Base-by-base conservation (phyloP, 208 protist genomes). In the Blastocrithidia nonstop region DNA sequence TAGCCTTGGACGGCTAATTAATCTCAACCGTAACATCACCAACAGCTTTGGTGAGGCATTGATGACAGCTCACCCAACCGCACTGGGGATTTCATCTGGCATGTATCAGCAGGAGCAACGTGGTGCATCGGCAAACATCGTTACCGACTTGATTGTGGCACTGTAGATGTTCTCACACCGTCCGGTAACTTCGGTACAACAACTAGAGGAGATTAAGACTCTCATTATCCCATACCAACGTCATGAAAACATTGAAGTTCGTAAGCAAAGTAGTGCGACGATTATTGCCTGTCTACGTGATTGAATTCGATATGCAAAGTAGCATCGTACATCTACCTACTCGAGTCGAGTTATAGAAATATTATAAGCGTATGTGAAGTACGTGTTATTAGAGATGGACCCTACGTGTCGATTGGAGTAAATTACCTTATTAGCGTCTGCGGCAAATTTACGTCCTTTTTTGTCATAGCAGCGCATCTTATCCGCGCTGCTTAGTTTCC, bases 291-390 rank as follows among this genome's bases (percentile, higher is more conserved):
- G 64, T 11, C 63, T 93, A 11, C 61, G 37, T 33, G 50, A 64
- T 36, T 89, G 80, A 78, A 70, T 79, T 20, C 61, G 49, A 20
- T 88, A 79, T 46, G 70, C 80, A n/a, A 73, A 70, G 49, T 61
- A 83, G 39, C 64, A 87, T 52, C 74, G 75, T 40, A 88, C 76
- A 6, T 82, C 77, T 4, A 81, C 67, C 36, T 89, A 88, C 56
- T 88, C 71, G 6, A 84, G 69, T 3, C 63, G 71, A 19, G 80
- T 93, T n/a, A 86, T 61, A 15, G 77, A 88, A 24, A 73, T 93
- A 13, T 41, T 93, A 20, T 79, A 93, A 49, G 40, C 70, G 27
- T 93, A 86, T 46, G 54, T 93, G 35, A 88, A 82, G 60, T 71
- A 87, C 47, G 71, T 64, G 2, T 52, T 83, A 43, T 57, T 79